phyloP scores from a whole-genome alignment of 2,329 filamentous ascomycete species.

The Diatrype stigma region DNA sequence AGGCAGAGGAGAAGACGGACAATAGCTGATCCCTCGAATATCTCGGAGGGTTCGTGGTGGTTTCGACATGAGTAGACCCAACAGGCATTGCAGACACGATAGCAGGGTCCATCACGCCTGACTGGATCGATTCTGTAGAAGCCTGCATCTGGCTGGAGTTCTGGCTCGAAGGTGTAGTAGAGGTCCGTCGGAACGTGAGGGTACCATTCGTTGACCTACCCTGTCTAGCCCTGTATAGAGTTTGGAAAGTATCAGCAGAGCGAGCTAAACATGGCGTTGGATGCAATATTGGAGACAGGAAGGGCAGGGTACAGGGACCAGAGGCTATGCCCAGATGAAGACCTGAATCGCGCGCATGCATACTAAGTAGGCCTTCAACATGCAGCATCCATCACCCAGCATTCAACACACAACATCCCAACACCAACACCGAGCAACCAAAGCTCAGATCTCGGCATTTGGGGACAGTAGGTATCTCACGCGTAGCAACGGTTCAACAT shows the following conservation, averaged over 20 bases:
- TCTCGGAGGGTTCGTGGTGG: slow-evolving; percentile 45
- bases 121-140: slow-evolving; percentile 26
- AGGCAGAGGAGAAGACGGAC: slow-evolving; percentile 57
- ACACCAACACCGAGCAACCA: too few relatives aligned
- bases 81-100: slow-evolving; percentile 56
- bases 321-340: too few relatives aligned
- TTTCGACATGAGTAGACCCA: slow-evolving; percentile 44
- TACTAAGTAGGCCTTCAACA: too few relatives aligned
- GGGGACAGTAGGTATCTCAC: too few relatives aligned
- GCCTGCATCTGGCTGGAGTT: slow-evolving; percentile 34
- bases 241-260: slow-evolving; percentile 1
- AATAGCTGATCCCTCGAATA: slow-evolving; percentile 80
- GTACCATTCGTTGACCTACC: slow-evolving; percentile 58
- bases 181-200: slow-evolving; percentile 60
- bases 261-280: neutral
- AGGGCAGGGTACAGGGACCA: neutral
- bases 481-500: too few relatives aligned
- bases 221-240: slow-evolving; percentile 48
- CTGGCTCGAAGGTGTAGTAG: slow-evolving; percentile 47
- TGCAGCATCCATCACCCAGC: too few relatives aligned
- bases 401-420: too few relatives aligned
- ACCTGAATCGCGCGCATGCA: too few relatives aligned
- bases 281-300: neutral
- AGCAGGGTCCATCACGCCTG: slow-evolving; percentile 37
- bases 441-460: too few relatives aligned